Evolutionary conservation across 2,329 filamentous ascomycete species (phyloP).

Genomic region (Lecanicillium sp.): DNA sequence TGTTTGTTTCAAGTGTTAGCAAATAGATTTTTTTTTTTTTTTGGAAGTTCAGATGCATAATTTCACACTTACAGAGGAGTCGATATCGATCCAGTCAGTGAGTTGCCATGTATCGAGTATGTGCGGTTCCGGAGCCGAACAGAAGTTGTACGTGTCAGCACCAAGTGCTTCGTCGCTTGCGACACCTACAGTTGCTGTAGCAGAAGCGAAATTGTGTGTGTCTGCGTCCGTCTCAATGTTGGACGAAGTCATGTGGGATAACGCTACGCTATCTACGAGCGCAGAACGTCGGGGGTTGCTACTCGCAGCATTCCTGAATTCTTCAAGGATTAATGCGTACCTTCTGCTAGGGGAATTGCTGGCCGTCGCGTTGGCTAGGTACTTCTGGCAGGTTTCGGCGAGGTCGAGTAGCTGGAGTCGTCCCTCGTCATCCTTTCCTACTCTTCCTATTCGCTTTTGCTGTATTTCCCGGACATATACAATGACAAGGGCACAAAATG

Average conservation of each 20-base stretch:
- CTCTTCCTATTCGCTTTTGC: slow-evolving; percentile 14
- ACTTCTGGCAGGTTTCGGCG: slow-evolving; percentile 38
- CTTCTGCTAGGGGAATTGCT: slow-evolving; percentile 35
- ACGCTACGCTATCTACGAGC: no score
- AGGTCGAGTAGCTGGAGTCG: slow-evolving; percentile 25
- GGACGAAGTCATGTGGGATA: no score
- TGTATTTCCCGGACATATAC: slow-evolving; percentile 49
- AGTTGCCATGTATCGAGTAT: no score
- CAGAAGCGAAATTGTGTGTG: no score
- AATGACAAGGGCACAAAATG: slow-evolving; percentile 45
- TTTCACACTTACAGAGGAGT: neutral
- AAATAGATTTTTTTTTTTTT: no score
- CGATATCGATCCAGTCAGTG: slow-evolving; percentile 1
- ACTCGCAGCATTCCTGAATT: slow-evolving; percentile 32
- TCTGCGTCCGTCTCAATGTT: no score
- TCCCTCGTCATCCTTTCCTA: slow-evolving; percentile 1
- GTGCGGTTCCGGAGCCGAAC: no score
- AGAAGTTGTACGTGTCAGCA: no score
- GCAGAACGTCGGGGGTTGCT: slow-evolving; percentile 5
- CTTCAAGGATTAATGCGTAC: slow-evolving; percentile 45
- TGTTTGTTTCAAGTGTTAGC: no score
- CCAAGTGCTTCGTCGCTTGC: no score
- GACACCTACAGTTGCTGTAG: no score
- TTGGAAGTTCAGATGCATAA: no score
- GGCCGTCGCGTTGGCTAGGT: slow-evolving; percentile 30